Evolutionary conservation across 257 asterid species (phyloP).

Genomic region (Fraxinus quadrangulata): DNA sequence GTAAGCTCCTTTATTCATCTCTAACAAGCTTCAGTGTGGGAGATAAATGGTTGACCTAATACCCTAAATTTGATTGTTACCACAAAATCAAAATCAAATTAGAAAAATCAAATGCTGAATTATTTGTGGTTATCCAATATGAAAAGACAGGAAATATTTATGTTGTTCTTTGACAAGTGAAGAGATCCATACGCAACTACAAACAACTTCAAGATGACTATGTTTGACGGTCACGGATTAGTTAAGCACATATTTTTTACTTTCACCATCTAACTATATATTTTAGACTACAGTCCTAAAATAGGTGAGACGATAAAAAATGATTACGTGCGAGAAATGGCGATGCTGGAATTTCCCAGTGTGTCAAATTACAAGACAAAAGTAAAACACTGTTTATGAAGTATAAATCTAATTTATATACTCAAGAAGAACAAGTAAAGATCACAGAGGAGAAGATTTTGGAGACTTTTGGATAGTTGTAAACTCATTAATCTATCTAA

Average conservation of each 20-base stretch:
- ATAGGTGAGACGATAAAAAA: background rate
- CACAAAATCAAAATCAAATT: background rate
- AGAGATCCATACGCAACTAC: background rate
- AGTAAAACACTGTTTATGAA: background rate
- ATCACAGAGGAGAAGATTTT: background rate
- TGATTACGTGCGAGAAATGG: background rate
- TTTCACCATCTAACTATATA: background rate
- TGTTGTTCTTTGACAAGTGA: background rate
- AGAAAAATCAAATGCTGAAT: background rate
- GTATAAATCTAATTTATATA: background rate
- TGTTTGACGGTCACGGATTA: background rate
- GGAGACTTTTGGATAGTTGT: background rate
- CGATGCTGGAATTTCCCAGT: background rate
- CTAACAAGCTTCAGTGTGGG: background rate
- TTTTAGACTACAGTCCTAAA: background rate
- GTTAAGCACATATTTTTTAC: background rate
- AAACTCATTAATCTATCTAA: background rate
- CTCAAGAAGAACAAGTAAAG: background rate
- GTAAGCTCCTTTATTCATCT: background rate
- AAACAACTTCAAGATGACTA: background rate
- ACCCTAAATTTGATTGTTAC: background rate
- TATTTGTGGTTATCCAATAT: background rate
- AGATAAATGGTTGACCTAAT: background rate
- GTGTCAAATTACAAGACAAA: background rate
- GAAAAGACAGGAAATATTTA: background rate